A percentile compares a stretch with the other conserved stretches of the same genome.
Conservation (phyloP, 2,329 filamentous ascomycete species). For the Ilyonectria destructans region DNA sequence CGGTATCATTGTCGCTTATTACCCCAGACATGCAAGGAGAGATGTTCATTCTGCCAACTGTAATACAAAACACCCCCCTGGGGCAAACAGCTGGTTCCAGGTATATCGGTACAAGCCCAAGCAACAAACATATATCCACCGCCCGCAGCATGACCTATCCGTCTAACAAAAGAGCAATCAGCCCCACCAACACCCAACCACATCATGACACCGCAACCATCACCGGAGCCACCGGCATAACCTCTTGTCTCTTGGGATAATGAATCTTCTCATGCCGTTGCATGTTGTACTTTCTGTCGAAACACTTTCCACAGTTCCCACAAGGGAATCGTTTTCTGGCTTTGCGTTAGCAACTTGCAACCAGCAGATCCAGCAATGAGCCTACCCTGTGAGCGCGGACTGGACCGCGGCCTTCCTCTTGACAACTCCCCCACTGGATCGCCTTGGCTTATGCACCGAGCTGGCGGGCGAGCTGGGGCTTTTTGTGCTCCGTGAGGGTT, state of each 20-base stretch:
- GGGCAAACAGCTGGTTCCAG: neutral
- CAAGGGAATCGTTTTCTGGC: neutral
- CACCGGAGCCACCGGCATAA: neutral
- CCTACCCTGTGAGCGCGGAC: neutral
- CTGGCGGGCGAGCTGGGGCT: neutral
- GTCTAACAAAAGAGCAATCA: neutral
- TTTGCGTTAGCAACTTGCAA: neutral
- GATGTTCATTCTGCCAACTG: neutral
- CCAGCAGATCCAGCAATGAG: neutral
- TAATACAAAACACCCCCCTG: neutral
- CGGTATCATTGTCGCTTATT: neutral
- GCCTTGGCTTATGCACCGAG: neutral
- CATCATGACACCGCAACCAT: neutral
- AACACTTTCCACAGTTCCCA: neutral
- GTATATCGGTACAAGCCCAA: neutral
- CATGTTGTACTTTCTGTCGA: neutral
- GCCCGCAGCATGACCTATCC: neutral
- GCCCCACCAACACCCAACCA: neutral
- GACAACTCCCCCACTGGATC: neutral
- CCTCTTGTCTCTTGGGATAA: neutral
- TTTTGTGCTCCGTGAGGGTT: neutral
- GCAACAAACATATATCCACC: neutral
- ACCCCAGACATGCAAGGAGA: neutral
- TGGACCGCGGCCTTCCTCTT: neutral
- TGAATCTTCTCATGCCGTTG: slow-evolving; percentile 10